These are phyloP conservation scores for Rhizoclosmatium sp. DNA, from an alignment of 192 early-diverging fungal species.

Conservation along the genomic window DNA sequence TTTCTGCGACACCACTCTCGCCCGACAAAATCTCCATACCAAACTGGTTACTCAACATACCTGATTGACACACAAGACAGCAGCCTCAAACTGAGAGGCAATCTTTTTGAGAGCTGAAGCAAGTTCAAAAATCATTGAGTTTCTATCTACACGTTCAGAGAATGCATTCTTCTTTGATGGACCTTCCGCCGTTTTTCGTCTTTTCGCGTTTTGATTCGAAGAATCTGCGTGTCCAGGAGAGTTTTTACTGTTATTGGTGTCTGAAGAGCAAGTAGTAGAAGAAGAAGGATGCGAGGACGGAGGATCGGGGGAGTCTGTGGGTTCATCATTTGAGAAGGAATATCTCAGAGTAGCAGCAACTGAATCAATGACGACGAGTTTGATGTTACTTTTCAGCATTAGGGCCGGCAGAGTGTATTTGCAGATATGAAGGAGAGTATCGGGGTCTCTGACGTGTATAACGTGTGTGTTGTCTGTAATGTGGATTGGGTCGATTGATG, in stretches of 20 bases:
- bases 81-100: conserved; percentile 67
- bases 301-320: not conserved
- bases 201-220: too few relatives aligned
- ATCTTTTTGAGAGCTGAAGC: conserved; percentile 68
- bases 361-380: conserved; percentile 87
- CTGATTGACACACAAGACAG: conserved; percentile 85
- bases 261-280: too few relatives aligned
- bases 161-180: not conserved
- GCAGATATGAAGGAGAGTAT: conserved; percentile 76
- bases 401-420: conserved; percentile 77
- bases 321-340: conserved; percentile 1
- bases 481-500: conserved; percentile 24
- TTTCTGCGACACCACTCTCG: too few relatives aligned
- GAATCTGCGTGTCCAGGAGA: too few relatives aligned
- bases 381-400: conserved; percentile 57
- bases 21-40: too few relatives aligned
- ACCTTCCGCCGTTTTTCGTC: too few relatives aligned
- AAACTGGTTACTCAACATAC: conserved; percentile 47
- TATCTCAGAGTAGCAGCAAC: conserved; percentile 79
- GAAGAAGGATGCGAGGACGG: not conserved
- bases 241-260: not conserved
- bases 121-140: conserved; percentile 64
- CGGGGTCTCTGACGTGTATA: conserved; percentile 70
- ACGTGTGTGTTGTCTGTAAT: conserved; percentile 67
- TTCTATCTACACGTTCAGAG: conserved; percentile 38